Evolutionary conservation across 1,139 yeast species (phyloP).

Genomic region (Lodderomyces elongisporus): DNA sequence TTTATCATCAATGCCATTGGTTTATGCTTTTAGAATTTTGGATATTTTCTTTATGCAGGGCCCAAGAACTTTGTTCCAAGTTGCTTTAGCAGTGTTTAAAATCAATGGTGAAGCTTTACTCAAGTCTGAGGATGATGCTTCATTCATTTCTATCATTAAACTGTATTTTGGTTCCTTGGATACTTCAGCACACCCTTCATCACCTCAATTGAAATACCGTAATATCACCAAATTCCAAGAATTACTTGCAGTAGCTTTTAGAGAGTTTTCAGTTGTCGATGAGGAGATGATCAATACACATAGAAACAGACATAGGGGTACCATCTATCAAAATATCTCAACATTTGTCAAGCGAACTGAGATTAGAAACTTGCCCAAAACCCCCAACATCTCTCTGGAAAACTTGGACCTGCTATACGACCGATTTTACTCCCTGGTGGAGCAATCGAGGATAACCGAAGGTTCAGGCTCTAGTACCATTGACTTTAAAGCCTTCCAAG

Average conservation of each 20-base stretch:
- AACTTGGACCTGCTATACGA: conserved; percentile 75
- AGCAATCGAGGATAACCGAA: conserved; percentile 53
- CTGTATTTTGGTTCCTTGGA: conserved; percentile 76
- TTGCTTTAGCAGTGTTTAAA: conserved; percentile 82
- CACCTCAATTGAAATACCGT: conserved; percentile 59
- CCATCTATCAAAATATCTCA: conserved; percentile 80
- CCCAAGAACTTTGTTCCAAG: conserved; percentile 83
- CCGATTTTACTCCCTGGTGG: conserved; percentile 74
- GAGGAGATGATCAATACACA: conserved; percentile 68
- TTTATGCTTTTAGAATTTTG: conserved; percentile 85
- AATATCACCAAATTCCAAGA: conserved; percentile 84
- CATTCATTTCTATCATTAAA: conserved; percentile 79
- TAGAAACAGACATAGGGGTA: conserved; percentile 67
- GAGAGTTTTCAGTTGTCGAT: conserved; percentile 77
- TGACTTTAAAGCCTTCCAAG: conserved; percentile 67
- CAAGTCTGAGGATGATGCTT: conserved; percentile 85
- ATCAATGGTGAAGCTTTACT: conserved; percentile 82
- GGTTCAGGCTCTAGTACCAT: conserved; percentile 68
- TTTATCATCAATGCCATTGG: conserved; percentile 90
- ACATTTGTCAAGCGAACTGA: conserved; percentile 90
- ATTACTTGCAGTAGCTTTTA: conserved; percentile 83
- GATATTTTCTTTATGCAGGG: conserved; percentile 93
- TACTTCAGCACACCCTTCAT: conserved; percentile 73
- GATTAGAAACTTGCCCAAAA: conserved; percentile 74
- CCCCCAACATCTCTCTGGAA: conserved; percentile 52